Percentiles rank a stretch among this genome's conserved stretches.
These are phyloP conservation scores for Trametes cinnabarina DNA, from an alignment of 768 basidiomycete species.

Conservation along the genomic window DNA sequence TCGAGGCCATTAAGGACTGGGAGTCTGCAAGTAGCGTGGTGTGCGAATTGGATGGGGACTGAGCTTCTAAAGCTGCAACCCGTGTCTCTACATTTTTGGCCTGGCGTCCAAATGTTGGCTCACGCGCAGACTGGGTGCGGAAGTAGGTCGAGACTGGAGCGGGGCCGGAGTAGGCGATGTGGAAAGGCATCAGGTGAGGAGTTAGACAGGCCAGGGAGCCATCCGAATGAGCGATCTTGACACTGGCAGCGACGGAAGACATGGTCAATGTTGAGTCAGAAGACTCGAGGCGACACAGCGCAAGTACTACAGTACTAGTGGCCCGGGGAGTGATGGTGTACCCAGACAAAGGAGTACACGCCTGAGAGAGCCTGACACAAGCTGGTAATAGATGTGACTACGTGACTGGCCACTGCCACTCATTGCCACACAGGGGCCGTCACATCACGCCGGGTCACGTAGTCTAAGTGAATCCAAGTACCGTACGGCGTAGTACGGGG, in stretches of 20 bases:
- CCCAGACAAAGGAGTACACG: no score
- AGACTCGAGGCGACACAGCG: no score
- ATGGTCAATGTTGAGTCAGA: background rate
- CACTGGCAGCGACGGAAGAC: background rate
- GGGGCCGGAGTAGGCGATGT: conserved; percentile 65
- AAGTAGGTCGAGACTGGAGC: conserved; percentile 78
- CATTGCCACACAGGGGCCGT: no score
- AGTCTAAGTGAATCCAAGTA: no score
- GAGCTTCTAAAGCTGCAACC: background rate
- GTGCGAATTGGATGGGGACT: conserved; percentile 6
- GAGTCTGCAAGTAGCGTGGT: conserved; percentile 6
- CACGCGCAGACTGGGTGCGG: conserved; percentile 43
- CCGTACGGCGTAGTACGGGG: no score
- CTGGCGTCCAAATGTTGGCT: conserved; percentile 21
- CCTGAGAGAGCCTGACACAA: no score
- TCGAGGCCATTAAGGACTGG: background rate
- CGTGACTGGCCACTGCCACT: no score
- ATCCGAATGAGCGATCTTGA: background rate
- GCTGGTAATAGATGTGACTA: no score
- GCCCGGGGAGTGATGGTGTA: no score
- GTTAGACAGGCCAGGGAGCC: conserved; percentile 14
- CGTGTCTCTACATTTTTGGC: conserved; percentile 1
- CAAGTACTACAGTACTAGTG: no score
- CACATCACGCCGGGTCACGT: no score
- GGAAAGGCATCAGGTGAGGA: conserved; percentile 83